Evolutionary conservation across 345 rosid genomes (phyloP).

Genomic region (Camelina hispida): DNA sequence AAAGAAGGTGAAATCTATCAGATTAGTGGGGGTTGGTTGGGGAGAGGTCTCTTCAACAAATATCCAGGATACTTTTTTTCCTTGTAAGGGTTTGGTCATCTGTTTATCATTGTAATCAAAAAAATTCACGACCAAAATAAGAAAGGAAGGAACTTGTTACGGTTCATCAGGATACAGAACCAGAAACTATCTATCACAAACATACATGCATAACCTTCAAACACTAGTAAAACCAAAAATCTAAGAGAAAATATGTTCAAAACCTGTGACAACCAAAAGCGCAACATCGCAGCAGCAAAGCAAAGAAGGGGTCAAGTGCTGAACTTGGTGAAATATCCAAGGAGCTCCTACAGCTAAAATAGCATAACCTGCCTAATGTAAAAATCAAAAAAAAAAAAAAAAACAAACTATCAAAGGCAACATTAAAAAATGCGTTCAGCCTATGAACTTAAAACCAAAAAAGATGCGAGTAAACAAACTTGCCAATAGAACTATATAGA

Average conservation of each 20-base stretch:
- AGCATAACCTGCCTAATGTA: slow-evolving; percentile 72
- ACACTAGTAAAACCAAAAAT: slow-evolving; percentile 8
- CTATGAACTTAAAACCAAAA: background rate
- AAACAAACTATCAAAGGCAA: slow-evolving; percentile 42
- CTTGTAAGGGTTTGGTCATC: background rate
- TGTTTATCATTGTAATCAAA: background rate
- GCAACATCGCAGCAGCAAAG: slow-evolving; percentile 81
- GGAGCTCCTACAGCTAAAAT: slow-evolving; percentile 75
- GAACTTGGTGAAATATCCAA: slow-evolving; percentile 59
- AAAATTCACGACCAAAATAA: background rate
- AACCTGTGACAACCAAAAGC: slow-evolving; percentile 78
- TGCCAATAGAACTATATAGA: slow-evolving; percentile 73
- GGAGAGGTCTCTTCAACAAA: slow-evolving; percentile 1
- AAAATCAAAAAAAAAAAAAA: slow-evolving; percentile 46
- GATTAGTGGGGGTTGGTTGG: background rate
- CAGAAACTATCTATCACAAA: background rate
- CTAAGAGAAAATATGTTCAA: background rate
- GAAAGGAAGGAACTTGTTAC: background rate
- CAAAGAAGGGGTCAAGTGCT: slow-evolving; percentile 52
- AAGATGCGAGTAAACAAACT: slow-evolving; percentile 37
- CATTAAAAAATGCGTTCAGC: background rate
- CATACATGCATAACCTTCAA: background rate
- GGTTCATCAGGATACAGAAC: background rate
- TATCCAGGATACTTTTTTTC: background rate
- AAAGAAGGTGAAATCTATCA: background rate